These are phyloP conservation scores for Mallotus repandus DNA, from an alignment of 441 rosid species.

Conservation along the genomic window DNA sequence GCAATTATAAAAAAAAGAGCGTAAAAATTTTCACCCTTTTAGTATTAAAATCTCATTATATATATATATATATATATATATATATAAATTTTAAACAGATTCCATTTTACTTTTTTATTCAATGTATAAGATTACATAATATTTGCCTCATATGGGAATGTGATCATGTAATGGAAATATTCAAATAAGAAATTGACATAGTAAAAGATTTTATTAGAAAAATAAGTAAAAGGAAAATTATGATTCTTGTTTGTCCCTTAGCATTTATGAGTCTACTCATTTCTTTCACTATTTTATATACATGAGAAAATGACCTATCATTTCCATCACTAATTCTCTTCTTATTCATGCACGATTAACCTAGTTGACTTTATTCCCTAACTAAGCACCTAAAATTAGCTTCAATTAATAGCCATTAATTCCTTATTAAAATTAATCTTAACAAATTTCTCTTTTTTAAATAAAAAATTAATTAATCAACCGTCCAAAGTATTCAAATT, in stretches of 20 bases:
- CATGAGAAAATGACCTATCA: slow-evolving; percentile 27
- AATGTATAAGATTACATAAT: slow-evolving; percentile 24
- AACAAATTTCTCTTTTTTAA: not conserved
- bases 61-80: no score
- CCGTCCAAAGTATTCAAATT: slow-evolving; percentile 3
- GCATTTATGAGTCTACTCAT: slow-evolving; percentile 40
- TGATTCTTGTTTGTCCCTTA: slow-evolving; percentile 39
- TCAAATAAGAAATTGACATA: slow-evolving; percentile 24
- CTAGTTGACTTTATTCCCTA: slow-evolving; percentile 31
- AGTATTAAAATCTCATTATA: no score
- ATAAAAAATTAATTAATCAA: not conserved
- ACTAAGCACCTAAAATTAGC: slow-evolving; percentile 3
- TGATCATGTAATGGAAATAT: slow-evolving; percentile 26
- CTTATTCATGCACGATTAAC: slow-evolving; percentile 19
- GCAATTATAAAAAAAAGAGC: no score
- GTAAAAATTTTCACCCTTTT: no score
- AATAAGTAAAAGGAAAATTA: slow-evolving; percentile 17
- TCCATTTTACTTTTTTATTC: not conserved
- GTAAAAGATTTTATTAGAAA: slow-evolving; percentile 5
- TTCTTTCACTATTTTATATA: slow-evolving; percentile 26
- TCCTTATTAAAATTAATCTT: not conserved
- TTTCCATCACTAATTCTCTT: slow-evolving; percentile 25
- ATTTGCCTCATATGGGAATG: slow-evolving; percentile 15
- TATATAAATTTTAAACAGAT: no score
- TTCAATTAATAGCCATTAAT: not conserved